Evolutionary conservation across 495 filamentous ascomycete genomes (phyloP), one percentile per base, ranked within the genome.

Genomic region (Parathielavia appendiculata): DNA sequence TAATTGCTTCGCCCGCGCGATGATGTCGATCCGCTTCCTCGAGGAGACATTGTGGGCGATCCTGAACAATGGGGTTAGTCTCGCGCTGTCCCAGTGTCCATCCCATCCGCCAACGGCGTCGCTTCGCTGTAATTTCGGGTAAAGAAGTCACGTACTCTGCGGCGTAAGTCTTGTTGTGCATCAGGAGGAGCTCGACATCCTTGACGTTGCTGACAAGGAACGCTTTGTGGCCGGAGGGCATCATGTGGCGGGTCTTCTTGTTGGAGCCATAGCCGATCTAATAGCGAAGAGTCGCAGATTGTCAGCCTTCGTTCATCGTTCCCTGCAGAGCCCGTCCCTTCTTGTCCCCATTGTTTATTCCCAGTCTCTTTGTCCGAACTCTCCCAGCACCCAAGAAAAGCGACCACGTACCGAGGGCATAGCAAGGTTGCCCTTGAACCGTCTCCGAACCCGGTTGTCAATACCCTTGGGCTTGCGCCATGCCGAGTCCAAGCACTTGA

Each of bases 381-480:
- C 26, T 30, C 26, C 26, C 1, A 50, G 26, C 12, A 49, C 53
- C 35, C 36, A 44, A 38, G 32, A 32, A 47, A 39, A 38, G 20
- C 7, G 14, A 22, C 45, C 58, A 84, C 90, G 76, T 89, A 97
- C 92, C 81, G 91, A 95, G 76, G 93, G 93, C 92, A 98, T 97
- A 70, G 86, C 89, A 76, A 88, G 86, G 77, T 86, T 87, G 68
- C 92, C 88, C 85, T 92, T 91, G 82, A 96, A 97, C 64, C 92
- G 86, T 79, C 92, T 83, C 67, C 90, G 84, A 71, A 92, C 89
- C 57, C 85, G 77, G 70, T 72, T 72, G 63, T 98, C 93, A 78
- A 98, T 98, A 86, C 93, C 93, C 86, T 97, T 98, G 54, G 93
- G 93, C 84, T 98, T 98, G 79, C 93, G 88, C 93, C 93, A 98